Conservation (phyloP, 1,284 basidiomycete genomes). For the Tremellales sp. region DNA sequence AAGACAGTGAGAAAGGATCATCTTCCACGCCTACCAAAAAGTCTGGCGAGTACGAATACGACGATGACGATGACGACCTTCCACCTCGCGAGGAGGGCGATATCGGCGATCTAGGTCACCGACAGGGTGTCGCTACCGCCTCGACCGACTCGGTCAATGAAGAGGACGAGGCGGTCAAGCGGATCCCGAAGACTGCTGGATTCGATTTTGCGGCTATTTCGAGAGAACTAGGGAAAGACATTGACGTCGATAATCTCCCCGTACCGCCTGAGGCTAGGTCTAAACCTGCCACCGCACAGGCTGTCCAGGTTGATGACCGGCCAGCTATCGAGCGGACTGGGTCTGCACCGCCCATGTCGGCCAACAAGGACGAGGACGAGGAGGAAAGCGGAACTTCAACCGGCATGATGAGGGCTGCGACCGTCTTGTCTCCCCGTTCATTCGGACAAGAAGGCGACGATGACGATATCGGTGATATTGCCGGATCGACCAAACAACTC, state of each 20-base stretch:
- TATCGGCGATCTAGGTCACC: constrained; percentile 9
- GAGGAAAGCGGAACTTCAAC: neutral
- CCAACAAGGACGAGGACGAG: neutral
- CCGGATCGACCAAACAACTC: constrained; percentile 12
- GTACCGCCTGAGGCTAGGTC: constrained; percentile 11
- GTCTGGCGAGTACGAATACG: constrained; percentile 23
- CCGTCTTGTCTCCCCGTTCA: neutral
- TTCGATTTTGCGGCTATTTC: constrained; percentile 50
- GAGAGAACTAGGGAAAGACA: constrained; percentile 47
- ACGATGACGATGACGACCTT: constrained; percentile 40
- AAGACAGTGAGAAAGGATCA: constrained; percentile 10
- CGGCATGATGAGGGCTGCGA: constrained; percentile 1
- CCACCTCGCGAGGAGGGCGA: constrained; percentile 39
- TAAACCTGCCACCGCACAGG: neutral
- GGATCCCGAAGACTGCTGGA: constrained; percentile 44
- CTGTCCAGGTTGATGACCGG: constrained; percentile 6
- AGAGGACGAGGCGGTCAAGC: constrained; percentile 28
- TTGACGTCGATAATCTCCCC: constrained; percentile 38
- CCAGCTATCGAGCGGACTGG: constrained; percentile 22
- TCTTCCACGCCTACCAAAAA: neutral
- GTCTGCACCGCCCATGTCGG: constrained; percentile 19
- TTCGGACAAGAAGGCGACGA: constrained; percentile 9
- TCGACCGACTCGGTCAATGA: constrained; percentile 9
- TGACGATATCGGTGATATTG: constrained; percentile 27
- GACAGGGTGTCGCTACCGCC: constrained; percentile 4